These are phyloP conservation scores for Trematosphaeria pertusa DNA, from an alignment of 2,329 filamentous ascomycete genomes.

Conservation along the genomic window DNA sequence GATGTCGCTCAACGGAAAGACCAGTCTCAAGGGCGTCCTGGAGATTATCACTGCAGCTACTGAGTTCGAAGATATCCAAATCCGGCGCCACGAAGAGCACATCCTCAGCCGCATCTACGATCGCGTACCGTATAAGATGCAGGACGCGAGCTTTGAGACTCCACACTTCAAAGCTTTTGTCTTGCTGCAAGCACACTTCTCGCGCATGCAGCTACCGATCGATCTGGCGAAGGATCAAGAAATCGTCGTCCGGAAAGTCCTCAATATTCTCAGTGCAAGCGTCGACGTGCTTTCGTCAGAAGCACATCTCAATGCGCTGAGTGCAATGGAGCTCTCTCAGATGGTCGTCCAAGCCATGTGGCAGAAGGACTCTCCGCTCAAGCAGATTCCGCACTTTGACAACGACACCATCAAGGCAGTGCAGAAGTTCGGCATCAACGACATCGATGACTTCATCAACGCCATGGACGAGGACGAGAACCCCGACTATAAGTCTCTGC, in stretches of 20 bases:
- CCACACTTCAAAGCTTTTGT: constrained; percentile 98
- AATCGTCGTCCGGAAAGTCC: constrained; percentile 79
- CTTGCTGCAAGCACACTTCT: constrained; percentile 96
- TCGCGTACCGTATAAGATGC: constrained; percentile 93
- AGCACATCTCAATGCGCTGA: constrained; percentile 95
- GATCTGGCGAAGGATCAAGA: constrained; percentile 97
- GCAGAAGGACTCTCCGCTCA: constrained; percentile 95
- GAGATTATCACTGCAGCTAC: constrained; percentile 97
- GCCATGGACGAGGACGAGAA: constrained; percentile 97
- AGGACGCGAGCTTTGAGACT: constrained; percentile 84
- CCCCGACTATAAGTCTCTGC: constrained; percentile 75
- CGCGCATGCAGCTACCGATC: constrained; percentile 92
- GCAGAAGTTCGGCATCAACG: constrained; percentile 82
- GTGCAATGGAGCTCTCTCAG: constrained; percentile 98
- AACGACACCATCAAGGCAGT: constrained; percentile 83
- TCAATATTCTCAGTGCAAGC: constrained; percentile 87
- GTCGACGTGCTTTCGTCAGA: constrained; percentile 96
- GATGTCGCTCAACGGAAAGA: constrained; percentile 83
- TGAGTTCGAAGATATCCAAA: constrained; percentile 95
- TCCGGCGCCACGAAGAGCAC: constrained; percentile 88
- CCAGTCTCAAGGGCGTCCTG: constrained; percentile 94
- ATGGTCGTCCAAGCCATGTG: constrained; percentile 99
- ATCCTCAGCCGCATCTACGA: constrained; percentile 93
- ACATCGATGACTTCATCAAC: constrained; percentile 98
- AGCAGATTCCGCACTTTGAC: constrained; percentile 96